Conservation (phyloP, 2,329 filamentous ascomycete species). For the Geosmithia flava region DNA sequence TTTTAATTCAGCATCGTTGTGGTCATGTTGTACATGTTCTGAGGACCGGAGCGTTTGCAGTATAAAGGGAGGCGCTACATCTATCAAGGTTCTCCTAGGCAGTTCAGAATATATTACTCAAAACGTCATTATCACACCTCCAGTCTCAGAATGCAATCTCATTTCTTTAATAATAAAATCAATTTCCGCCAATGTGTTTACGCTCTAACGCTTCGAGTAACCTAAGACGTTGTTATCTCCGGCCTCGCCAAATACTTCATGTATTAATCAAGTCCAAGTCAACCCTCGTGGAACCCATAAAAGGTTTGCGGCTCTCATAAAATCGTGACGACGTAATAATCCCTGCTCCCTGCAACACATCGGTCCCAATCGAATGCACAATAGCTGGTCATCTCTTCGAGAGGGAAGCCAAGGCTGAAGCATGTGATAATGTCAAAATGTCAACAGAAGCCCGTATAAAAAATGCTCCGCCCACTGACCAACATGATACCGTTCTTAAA, state of each 20-base stretch:
- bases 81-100: neutral
- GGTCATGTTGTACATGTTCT: neutral
- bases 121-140: neutral
- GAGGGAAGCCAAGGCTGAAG: neutral
- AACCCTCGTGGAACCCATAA: neutral
- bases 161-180: too few relatives aligned
- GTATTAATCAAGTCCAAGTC: neutral
- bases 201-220: too few relatives aligned
- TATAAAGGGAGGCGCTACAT: neutral
- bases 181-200: too few relatives aligned
- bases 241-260: too few relatives aligned
- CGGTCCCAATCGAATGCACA: neutral
- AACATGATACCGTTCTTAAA: too few relatives aligned
- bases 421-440: neutral
- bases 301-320: neutral
- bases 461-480: neutral
- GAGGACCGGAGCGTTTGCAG: neutral
- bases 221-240: too few relatives aligned
- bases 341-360: neutral
- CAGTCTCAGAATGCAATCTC: neutral
- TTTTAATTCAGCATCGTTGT: neutral
- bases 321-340: neutral
- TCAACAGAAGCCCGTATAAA: neutral
- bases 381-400: neutral
- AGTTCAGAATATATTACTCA: neutral